These are phyloP conservation scores for Pulveroboletus sp. DNA, from an alignment of 768 basidiomycete species.

Conservation along the genomic window DNA sequence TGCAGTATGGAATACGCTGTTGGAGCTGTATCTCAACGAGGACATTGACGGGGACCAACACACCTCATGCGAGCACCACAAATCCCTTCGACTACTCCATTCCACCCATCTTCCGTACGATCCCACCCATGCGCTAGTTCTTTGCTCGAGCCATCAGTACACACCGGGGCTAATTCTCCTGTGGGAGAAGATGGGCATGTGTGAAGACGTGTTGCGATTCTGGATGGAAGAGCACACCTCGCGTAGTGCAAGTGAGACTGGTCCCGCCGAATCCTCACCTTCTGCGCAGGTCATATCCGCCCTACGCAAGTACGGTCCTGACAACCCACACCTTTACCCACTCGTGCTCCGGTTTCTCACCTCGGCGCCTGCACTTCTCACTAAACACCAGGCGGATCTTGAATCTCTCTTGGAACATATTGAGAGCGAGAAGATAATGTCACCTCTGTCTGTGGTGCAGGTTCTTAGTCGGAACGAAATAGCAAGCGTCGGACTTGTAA, in stretches of 20 bases:
- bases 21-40: conserved; percentile 83
- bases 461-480: conserved; percentile 84
- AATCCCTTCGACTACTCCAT: conserved; percentile 69
- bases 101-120: conserved; percentile 71
- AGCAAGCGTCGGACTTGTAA: conserved; percentile 86
- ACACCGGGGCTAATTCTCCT: conserved; percentile 82
- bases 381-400: conserved; percentile 68
- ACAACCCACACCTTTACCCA: conserved; percentile 74
- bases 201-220: conserved; percentile 89
- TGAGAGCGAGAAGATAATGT: conserved; percentile 77
- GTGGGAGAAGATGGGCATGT: conserved; percentile 95
- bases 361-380: conserved; percentile 67
- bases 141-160: conserved; percentile 82
- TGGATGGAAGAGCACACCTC: conserved; percentile 71
- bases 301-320: conserved; percentile 68
- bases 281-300: conserved; percentile 58
- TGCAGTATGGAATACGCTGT: conserved; percentile 91
- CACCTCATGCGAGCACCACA: conserved; percentile 31
- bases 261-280: conserved; percentile 31
- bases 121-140: conserved; percentile 85
- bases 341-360: conserved; percentile 89
- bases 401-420: conserved; percentile 68
- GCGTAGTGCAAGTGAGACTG: not conserved
- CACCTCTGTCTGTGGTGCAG: conserved; percentile 86
- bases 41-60: conserved; percentile 22